Conservation (phyloP, 495 filamentous ascomycete genomes). For the Tuber magnatum region DNA sequence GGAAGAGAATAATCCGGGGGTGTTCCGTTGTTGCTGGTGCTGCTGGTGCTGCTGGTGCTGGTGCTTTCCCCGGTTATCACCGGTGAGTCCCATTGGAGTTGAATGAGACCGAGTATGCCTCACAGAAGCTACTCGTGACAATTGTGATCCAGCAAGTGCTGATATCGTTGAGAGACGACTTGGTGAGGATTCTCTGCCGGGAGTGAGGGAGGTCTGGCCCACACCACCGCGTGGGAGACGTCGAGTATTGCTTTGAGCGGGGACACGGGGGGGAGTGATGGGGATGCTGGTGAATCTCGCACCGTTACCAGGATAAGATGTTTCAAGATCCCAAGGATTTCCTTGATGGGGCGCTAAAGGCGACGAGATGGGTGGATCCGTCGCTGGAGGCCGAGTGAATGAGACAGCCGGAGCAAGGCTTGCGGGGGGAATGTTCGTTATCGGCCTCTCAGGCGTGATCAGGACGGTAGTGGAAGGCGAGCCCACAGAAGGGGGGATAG, state of each 20-base stretch:
- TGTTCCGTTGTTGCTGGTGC: slow-evolving; percentile 11
- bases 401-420: not conserved
- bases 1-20: not conserved
- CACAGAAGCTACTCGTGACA: slow-evolving; percentile 28
- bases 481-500: not conserved
- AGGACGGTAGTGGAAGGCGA: not conserved
- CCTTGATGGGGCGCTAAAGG: slow-evolving; percentile 13
- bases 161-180: slow-evolving; percentile 17
- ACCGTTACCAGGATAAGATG: slow-evolving; percentile 7
- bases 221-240: not conserved
- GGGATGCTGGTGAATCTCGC: slow-evolving; percentile 1
- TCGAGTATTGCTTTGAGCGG: slow-evolving; percentile 1
- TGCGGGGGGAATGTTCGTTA: not conserved
- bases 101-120: slow-evolving; percentile 31
- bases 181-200: slow-evolving; percentile 19
- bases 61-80: slow-evolving; percentile 11
- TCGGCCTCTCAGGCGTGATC: not conserved
- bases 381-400: slow-evolving; percentile 12
- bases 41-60: slow-evolving; percentile 13
- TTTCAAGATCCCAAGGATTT: slow-evolving; percentile 19
- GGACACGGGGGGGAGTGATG: slow-evolving; percentile 2
- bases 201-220: slow-evolving; percentile 2
- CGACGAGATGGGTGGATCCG: slow-evolving; percentile 14
- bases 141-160: slow-evolving; percentile 18
- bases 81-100: slow-evolving; percentile 34